phyloP scores from a whole-genome alignment of 495 filamentous ascomycete genomes.

The Talaromyces nanjingensis region DNA sequence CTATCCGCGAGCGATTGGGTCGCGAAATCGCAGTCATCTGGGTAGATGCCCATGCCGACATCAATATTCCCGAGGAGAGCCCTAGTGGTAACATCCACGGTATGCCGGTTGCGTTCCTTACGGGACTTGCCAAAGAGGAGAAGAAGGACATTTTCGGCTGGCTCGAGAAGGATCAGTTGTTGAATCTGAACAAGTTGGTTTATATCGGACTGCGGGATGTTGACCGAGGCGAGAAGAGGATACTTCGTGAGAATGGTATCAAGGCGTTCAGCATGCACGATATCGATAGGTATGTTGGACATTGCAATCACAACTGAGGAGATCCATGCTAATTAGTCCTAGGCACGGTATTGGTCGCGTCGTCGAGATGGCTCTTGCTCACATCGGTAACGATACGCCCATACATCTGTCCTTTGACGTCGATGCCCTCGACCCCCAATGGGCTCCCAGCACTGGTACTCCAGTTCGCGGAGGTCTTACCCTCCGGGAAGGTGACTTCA shows the following conservation, averaged over 20 bases:
- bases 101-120: slow-evolving; percentile 94
- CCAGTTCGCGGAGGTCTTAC: slow-evolving; percentile 94
- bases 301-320: neutral
- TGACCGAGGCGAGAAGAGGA: slow-evolving; percentile 83
- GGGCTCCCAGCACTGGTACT: slow-evolving; percentile 93
- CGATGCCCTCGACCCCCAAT: slow-evolving; percentile 91
- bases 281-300: slow-evolving; percentile 62
- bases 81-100: slow-evolving; percentile 93
- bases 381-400: slow-evolving; percentile 88
- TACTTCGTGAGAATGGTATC: slow-evolving; percentile 80
- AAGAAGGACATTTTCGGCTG: slow-evolving; percentile 76
- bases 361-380: slow-evolving; percentile 93
- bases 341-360: slow-evolving; percentile 90
- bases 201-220: slow-evolving; percentile 96
- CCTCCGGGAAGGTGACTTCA: slow-evolving; percentile 92
- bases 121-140: slow-evolving; percentile 70
- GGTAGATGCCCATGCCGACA: slow-evolving; percentile 97
- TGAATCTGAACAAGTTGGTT: slow-evolving; percentile 80
- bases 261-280: slow-evolving; percentile 99
- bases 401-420: slow-evolving; percentile 98
- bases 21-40: slow-evolving; percentile 90
- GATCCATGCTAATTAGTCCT: slow-evolving; percentile 6
- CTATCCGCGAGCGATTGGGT: slow-evolving; percentile 72
- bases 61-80: slow-evolving; percentile 90
- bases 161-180: slow-evolving; percentile 57